Evolutionary conservation across 805 yeast genomes (phyloP), one percentile per base, ranked within the genome.

Genomic region (Sungouiella thailandica): DNA sequence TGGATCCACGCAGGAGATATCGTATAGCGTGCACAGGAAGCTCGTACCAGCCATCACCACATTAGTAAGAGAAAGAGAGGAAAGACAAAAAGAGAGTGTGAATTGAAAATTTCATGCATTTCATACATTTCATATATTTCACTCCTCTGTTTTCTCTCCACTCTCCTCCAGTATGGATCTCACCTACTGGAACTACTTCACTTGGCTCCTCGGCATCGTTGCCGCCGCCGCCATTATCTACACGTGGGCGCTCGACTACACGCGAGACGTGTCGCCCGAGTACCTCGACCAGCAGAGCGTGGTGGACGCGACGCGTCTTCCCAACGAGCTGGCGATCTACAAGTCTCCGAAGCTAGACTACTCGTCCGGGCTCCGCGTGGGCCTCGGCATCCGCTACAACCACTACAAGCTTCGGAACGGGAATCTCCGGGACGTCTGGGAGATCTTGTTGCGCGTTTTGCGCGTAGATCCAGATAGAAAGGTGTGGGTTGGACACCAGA

Each of bases 351-450:
- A 82, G 44, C 76, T 83, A 20, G 93, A 89, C 15, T 78, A 76
- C 51, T 84, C 86, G 4, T 53, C 74, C 38, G 81, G 84, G 1
- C 64, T 88, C 36, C 67, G 80, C 15, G 72, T 83, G 2, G 94
- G 94, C 0, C 58, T 84, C 35, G 75, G 76, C 29, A 71, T 88
- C 16, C 69, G 85, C 27, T 67, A 66, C 38, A 66, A 72, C 17
- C 78, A 75, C 23, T 83, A 80, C 53, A 74, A 72, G 42, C 52
- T 82, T 15, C 66, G 95, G 46, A 81, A 83, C 53, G 96, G 96
- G 3, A 79, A 76, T 44, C 53, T 86, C 37, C 70, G 74, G 41
- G 96, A 86, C 60, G 52, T 85, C 3, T 85, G 93, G 89, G 73
- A 68, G 34, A 58, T 78, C 10, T 68, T 72, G 8, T 20, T 47